Conservation (phyloP, 352 stramenopile genomes). For the Thraustochytrium sp. region DNA sequence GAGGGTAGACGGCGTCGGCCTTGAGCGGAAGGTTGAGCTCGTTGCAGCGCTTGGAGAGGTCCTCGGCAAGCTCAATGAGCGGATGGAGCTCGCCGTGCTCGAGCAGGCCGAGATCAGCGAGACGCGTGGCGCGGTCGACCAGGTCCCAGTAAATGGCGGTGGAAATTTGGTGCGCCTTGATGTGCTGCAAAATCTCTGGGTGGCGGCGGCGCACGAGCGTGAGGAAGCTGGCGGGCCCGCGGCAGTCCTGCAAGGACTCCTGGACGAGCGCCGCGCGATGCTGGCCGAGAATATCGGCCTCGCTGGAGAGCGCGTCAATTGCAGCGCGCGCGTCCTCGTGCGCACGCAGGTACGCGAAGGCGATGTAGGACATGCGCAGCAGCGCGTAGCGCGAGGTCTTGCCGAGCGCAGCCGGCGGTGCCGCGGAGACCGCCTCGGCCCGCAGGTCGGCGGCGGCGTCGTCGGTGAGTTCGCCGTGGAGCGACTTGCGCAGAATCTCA, state of each 20-base stretch:
- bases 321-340: background rate
- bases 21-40: conserved; percentile 1
- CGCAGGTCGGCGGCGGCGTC: background rate
- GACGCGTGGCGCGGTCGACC: background rate
- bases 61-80: background rate
- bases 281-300: background rate
- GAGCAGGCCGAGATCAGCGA: conserved; percentile 11
- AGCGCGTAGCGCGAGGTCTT: background rate
- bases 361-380: background rate
- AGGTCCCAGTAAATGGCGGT: background rate
- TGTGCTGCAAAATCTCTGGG: background rate
- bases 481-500: background rate
- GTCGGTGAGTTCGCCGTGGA: background rate
- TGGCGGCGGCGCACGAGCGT: background rate
- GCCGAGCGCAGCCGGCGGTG: background rate
- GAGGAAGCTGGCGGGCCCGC: conserved; percentile 5
- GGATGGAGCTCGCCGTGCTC: conserved; percentile 19
- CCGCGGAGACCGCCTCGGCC: background rate
- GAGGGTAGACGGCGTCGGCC: background rate
- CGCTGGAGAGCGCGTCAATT: background rate
- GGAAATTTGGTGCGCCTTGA: background rate
- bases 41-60: background rate
- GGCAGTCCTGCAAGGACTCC: conserved; percentile 19
- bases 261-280: background rate
- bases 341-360: conserved; percentile 13